Evolutionary conservation across 192 early-diverging fungal species (phyloP), one percentile per base, ranked within the genome.

Genomic region (Entomortierella lignicola): DNA sequence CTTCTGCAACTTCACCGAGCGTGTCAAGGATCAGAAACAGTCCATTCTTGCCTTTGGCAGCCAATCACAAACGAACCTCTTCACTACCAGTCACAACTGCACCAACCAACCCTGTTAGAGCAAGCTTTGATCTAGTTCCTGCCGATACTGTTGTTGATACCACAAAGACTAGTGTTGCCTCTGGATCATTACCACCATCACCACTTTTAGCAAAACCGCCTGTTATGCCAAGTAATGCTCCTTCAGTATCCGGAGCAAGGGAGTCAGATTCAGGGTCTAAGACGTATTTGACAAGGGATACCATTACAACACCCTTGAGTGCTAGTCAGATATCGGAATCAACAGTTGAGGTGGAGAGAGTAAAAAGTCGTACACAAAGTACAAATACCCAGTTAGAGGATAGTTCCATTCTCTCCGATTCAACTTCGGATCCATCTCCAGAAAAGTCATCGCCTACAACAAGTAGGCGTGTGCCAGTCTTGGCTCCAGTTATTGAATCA

Each of bases 1-100:
- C 52, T 47, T 43, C 60, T 47, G 50, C 59, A 4, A 18, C 68
- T 13, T 21, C 27, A 18, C 15, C 55, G 2, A 17, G 23, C 31
- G 37, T 15, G 17, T 39, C 52, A 34, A 47, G 34, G 52, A 62
- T 55, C 56, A 63, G 72, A 61, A 50, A 48, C 60, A 65, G 41
- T 54, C 58, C 25, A 11, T 5, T 25, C 30, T 48, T 41, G n/a
- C 61, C 61, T 31, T 32, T 18, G 4, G 41, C 48, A 21, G 27
- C 61, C 60, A 59, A 52, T 77, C 73, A 68, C 73, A 77, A 59
- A 30, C 52, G 73, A 4, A 64, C 73, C 12, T 42, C 66, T 12
- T 77, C 73, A 11, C 44, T 77, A 37, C 73, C 73, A 42, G 39
- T 65, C 37, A 65, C 71, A 52, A 20, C 51, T 23, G 27, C 51